A percentile compares a stretch with the other conserved stretches of the same genome.
These are phyloP conservation scores for Tulasnella calospora DNA, from an alignment of 768 basidiomycete species.

Conservation along the genomic window DNA sequence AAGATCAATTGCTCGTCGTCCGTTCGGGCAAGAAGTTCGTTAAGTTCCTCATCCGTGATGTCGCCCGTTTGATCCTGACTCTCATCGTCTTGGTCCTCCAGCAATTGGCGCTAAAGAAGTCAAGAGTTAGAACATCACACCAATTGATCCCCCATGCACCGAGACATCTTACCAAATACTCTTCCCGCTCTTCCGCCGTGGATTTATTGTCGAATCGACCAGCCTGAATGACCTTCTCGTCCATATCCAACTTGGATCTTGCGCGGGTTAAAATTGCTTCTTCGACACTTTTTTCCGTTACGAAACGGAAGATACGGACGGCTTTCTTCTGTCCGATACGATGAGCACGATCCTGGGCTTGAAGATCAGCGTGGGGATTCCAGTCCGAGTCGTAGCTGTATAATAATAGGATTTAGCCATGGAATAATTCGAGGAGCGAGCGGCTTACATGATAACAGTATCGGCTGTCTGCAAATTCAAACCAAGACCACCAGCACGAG, in stretches of 20 bases:
- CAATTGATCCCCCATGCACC: neutral
- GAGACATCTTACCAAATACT: conserved; percentile 66
- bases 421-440: neutral
- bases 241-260: conserved; percentile 93
- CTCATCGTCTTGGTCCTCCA: conserved; percentile 85
- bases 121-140: conserved; percentile 12
- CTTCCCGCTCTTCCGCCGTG: conserved; percentile 95
- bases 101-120: conserved; percentile 67
- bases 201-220: conserved; percentile 99
- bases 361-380: conserved; percentile 99
- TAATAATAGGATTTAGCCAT: conserved; percentile 15
- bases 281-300: conserved; percentile 97
- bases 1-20: conserved; percentile 76
- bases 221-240: conserved; percentile 98
- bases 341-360: conserved; percentile 99
- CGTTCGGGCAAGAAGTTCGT: conserved; percentile 80
- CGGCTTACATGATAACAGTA: conserved; percentile 84
- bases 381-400: conserved; percentile 75
- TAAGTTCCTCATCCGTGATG: conserved; percentile 92
- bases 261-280: conserved; percentile 97
- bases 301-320: conserved; percentile 92
- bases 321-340: conserved; percentile 99
- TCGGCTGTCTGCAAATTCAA: conserved; percentile 95
- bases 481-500: conserved; percentile 87
- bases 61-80: conserved; percentile 86